These are phyloP conservation scores for Podospora comata DNA, from an alignment of 495 filamentous ascomycete genomes.

Conservation along the genomic window DNA sequence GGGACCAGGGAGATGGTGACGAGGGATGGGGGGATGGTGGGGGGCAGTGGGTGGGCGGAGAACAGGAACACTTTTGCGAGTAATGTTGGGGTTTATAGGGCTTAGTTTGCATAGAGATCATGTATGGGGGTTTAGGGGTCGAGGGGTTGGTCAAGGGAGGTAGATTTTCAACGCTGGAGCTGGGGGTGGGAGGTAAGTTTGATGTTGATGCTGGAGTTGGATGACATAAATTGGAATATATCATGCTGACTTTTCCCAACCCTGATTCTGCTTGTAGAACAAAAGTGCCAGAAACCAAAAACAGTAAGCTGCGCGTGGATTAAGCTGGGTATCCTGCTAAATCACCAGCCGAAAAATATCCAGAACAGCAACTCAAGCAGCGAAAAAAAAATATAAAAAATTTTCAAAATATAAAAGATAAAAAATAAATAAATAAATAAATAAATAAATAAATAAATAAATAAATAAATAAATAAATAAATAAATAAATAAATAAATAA, in stretches of 20 bases:
- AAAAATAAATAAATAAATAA: slow-evolving; percentile 2
- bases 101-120: slow-evolving; percentile 13
- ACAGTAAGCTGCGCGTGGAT: not conserved
- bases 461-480: no score
- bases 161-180: not conserved
- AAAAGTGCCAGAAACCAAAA: no score
- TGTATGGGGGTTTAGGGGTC: not conserved
- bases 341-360: not conserved
- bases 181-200: not conserved
- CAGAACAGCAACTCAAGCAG: not conserved
- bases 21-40: slow-evolving; percentile 38
- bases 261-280: no score
- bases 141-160: not conserved
- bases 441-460: not conserved
- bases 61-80: slow-evolving; percentile 41
- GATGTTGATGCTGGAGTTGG: not conserved
- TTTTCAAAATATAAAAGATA: not conserved
- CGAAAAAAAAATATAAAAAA: not conserved
- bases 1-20: slow-evolving; percentile 48
- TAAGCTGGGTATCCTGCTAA: not conserved
- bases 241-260: no score
- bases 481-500: no score
- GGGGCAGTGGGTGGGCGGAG: slow-evolving; percentile 44
- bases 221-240: no score
- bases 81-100: slow-evolving; percentile 43